phyloP scores from a whole-genome alignment of 352 stramenopile species.

The Phytophthora megakarya region DNA sequence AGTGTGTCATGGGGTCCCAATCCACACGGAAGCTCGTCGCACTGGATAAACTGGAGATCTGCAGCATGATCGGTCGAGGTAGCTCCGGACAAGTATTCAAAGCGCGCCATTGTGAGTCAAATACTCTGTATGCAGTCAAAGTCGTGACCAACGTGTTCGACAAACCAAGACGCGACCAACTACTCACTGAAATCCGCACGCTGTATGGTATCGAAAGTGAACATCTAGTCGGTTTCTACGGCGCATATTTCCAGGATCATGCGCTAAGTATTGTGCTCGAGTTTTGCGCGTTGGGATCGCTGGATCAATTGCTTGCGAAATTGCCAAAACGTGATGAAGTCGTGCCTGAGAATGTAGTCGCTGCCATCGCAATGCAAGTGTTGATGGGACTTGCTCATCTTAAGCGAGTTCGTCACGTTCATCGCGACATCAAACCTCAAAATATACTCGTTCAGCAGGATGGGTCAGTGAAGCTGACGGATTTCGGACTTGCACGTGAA shows the following conservation, averaged over 20 bases:
- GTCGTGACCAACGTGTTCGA: slow-evolving; percentile 80
- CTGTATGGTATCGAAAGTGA: slow-evolving; percentile 74
- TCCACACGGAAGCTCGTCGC: slow-evolving; percentile 38
- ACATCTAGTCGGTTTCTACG: slow-evolving; percentile 69
- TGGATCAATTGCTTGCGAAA: slow-evolving; percentile 43
- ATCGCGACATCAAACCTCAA: slow-evolving; percentile 93
- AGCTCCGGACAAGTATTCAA: slow-evolving; percentile 72
- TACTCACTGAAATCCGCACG: slow-evolving; percentile 81
- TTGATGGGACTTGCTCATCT: slow-evolving; percentile 64
- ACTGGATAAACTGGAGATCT: slow-evolving; percentile 58
- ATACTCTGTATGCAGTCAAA: slow-evolving; percentile 66
- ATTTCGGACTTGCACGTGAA: slow-evolving; percentile 76
- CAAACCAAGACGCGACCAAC: slow-evolving; percentile 72
- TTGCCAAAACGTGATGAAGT: slow-evolving; percentile 17
- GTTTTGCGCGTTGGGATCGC: slow-evolving; percentile 64
- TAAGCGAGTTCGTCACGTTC: slow-evolving; percentile 80
- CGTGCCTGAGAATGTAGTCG: slow-evolving; percentile 57
- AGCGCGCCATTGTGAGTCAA: slow-evolving; percentile 43
- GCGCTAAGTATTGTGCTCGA: slow-evolving; percentile 71
- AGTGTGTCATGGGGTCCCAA: slow-evolving; percentile 6
- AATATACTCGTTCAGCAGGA: slow-evolving; percentile 90
- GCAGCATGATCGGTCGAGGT: slow-evolving; percentile 60
- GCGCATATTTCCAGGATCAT: slow-evolving; percentile 78
- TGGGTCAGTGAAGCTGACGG: slow-evolving; percentile 82
- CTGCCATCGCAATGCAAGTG: slow-evolving; percentile 65